These are phyloP conservation scores for Pseudogymnoascus sp. DNA, from an alignment of 2,329 filamentous ascomycete species.

Conservation along the genomic window DNA sequence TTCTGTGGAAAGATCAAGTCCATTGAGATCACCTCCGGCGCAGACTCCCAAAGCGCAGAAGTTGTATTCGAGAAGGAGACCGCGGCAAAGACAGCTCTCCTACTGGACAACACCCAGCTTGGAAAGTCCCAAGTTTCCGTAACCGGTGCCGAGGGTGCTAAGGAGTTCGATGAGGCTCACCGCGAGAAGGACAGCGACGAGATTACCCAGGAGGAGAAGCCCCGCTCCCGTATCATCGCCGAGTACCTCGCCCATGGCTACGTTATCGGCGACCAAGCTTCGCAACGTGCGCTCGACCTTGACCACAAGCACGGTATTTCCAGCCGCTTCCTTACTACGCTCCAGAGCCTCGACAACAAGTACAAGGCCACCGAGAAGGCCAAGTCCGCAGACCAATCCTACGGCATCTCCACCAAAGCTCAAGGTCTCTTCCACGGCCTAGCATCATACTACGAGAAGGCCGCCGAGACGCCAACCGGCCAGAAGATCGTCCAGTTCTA, in stretches of 20 bases:
- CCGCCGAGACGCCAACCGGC: conserved; percentile 76
- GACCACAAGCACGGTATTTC: conserved; percentile 87
- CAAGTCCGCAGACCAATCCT: conserved; percentile 73
- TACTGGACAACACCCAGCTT: conserved; percentile 94
- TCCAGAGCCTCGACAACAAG: conserved; percentile 72
- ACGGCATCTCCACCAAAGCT: conserved; percentile 71
- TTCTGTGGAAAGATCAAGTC: conserved; percentile 80
- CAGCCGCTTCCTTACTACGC: conserved; percentile 65
- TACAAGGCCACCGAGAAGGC: conserved; percentile 84
- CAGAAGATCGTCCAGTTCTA: conserved; percentile 87
- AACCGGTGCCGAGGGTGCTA: conserved; percentile 55
- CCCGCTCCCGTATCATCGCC: conserved; percentile 82
- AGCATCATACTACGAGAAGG: conserved; percentile 91
- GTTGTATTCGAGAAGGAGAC: conserved; percentile 96
- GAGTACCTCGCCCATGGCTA: conserved; percentile 98
- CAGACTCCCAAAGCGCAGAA: conserved; percentile 71
- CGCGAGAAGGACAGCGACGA: conserved; percentile 55
- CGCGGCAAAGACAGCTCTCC: conserved; percentile 90
- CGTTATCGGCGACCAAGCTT: conserved; percentile 60
- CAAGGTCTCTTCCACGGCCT: conserved; percentile 56
- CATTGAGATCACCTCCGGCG: conserved; percentile 63
- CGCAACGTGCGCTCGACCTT: conserved; percentile 76
- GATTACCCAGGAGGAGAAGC: conserved; percentile 94
- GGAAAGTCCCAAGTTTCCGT: conserved; percentile 77
- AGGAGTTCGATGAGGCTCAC: conserved; percentile 50